These are phyloP conservation scores for Carex myosuroides DNA, from an alignment of 176 grass and related monocot species.

Conservation along the genomic window DNA sequence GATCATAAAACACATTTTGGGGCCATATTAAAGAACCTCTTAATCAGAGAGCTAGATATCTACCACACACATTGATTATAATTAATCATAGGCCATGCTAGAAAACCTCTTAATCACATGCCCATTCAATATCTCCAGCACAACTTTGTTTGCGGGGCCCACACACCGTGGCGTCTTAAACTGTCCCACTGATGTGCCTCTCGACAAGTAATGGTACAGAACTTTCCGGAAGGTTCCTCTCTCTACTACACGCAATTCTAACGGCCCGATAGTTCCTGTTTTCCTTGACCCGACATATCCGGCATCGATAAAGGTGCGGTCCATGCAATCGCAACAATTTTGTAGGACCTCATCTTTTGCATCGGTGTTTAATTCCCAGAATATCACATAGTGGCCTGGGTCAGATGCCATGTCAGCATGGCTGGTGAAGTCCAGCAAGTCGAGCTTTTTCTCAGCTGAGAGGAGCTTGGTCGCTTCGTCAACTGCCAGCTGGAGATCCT, in stretches of 20 bases:
- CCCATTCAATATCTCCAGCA: constrained; percentile 50
- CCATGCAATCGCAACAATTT: constrained; percentile 70
- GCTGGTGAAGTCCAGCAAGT: constrained; percentile 81
- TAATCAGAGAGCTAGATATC: background rate
- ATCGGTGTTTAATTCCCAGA: constrained; percentile 67
- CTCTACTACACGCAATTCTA: constrained; percentile 56
- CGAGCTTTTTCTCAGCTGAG: constrained; percentile 68
- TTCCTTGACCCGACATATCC: constrained; percentile 53
- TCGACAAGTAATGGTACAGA: constrained; percentile 42
- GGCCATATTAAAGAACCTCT: constrained; percentile 31
- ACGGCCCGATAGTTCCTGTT: constrained; percentile 26
- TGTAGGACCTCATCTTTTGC: constrained; percentile 38
- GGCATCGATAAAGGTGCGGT: constrained; percentile 46
- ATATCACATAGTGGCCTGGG: constrained; percentile 69
- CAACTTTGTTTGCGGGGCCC: constrained; percentile 25
- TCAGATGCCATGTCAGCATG: constrained; percentile 46
- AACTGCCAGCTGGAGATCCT: constrained; percentile 65
- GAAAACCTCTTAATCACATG: constrained; percentile 23
- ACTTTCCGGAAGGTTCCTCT: constrained; percentile 52
- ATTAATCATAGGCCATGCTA: constrained; percentile 34
- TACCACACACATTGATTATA: background rate
- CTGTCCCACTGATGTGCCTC: constrained; percentile 55
- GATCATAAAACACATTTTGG: constrained; percentile 13
- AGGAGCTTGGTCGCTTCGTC: constrained; percentile 34
- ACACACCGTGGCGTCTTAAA: constrained; percentile 83